Percentiles rank a stretch among this genome's conserved stretches.
Evolutionary conservation across 2,329 filamentous ascomycete species (phyloP).

Genomic region (Bipolaris cookei): DNA sequence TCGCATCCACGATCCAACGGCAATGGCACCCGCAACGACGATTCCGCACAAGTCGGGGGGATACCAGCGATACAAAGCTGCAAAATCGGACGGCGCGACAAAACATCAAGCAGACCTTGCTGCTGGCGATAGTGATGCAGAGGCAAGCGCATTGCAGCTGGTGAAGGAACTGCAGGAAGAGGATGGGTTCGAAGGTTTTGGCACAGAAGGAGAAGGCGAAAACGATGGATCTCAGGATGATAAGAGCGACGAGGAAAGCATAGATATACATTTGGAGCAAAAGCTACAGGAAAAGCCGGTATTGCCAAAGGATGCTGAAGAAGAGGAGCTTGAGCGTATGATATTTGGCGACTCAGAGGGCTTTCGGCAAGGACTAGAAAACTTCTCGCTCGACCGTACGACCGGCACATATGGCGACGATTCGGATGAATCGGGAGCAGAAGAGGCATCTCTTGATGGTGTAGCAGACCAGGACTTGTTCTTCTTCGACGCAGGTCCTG

Average conservation of each 20-base stretch:
- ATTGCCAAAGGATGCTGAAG: constrained; percentile 76
- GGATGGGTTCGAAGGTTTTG: constrained; percentile 39
- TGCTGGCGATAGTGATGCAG: constrained; percentile 31
- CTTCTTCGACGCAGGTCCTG: constrained; percentile 74
- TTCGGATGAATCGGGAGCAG: constrained; percentile 56
- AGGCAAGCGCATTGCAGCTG: constrained; percentile 31
- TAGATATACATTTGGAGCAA: constrained; percentile 28
- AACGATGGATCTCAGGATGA: constrained; percentile 8
- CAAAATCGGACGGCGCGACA: constrained; percentile 17
- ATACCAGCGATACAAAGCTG: constrained; percentile 31
- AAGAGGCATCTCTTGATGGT: constrained; percentile 60
- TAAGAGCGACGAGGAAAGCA: constrained; percentile 30
- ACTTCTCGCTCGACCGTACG: constrained; percentile 56
- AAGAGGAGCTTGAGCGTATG: constrained; percentile 84
- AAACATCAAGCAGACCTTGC: constrained; percentile 27
- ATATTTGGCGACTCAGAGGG: constrained; percentile 87
- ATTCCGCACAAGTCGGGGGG: constrained; percentile 29
- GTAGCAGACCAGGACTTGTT: constrained; percentile 84
- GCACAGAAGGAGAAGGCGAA: constrained; percentile 18
- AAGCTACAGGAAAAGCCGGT: constrained; percentile 34
- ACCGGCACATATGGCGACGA: constrained; percentile 33
- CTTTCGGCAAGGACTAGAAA: constrained; percentile 76
- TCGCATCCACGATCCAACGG: constrained; percentile 16
- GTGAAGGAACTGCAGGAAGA: constrained; percentile 26
- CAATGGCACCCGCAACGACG: constrained; percentile 41